A percentile compares a stretch with the other conserved stretches of the same genome.
Evolutionary conservation across 176 grass and related monocot species (phyloP).

Genomic region (Poa pratensis): DNA sequence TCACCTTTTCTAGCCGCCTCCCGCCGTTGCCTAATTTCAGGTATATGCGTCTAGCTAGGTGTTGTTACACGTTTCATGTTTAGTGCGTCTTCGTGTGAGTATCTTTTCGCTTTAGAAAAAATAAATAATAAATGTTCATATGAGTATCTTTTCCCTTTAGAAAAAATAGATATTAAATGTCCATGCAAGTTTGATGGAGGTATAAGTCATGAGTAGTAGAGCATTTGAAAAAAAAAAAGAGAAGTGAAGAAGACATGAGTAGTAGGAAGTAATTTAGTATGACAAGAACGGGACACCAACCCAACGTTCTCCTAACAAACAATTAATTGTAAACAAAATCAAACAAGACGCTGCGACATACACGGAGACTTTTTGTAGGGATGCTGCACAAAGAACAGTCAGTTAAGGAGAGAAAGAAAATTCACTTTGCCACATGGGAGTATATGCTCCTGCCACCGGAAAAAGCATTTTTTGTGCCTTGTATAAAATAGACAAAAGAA

Average conservation of each 20-base stretch:
- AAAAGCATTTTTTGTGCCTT: too few relatives aligned
- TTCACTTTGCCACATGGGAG: too few relatives aligned
- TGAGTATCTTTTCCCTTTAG: background rate
- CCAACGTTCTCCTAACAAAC: background rate
- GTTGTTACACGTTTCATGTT: background rate
- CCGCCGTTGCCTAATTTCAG: background rate
- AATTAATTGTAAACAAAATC: background rate
- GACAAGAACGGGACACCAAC: conserved; percentile 34
- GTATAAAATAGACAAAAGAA: too few relatives aligned
- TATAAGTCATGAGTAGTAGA: background rate
- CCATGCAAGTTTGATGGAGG: background rate
- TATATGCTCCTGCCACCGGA: too few relatives aligned
- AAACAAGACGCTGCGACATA: background rate
- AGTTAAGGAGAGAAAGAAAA: background rate
- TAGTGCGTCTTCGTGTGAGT: background rate
- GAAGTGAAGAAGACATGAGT: background rate
- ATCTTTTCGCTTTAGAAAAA: background rate
- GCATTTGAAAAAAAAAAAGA: background rate
- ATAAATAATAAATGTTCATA: background rate
- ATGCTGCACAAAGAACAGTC: too few relatives aligned
- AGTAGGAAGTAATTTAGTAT: background rate
- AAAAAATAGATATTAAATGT: background rate
- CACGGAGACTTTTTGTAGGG: too few relatives aligned
- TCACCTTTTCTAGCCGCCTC: background rate
- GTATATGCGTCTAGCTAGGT: background rate